phyloP scores from a whole-genome alignment of 768 basidiomycete species.

The Hydnomerulius pinastri region DNA sequence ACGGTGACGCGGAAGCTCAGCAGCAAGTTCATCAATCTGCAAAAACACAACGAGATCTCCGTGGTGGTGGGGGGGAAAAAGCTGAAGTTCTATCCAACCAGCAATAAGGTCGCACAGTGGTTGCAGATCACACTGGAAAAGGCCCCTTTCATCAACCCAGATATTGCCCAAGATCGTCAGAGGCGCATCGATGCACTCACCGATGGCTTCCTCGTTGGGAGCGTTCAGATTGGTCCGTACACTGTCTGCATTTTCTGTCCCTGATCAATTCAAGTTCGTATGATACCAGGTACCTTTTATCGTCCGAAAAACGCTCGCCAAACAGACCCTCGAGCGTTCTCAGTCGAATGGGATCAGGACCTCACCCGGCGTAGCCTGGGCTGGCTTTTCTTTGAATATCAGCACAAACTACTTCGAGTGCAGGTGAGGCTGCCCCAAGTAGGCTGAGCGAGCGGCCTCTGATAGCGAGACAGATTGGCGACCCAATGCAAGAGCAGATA shows the following conservation, averaged over 20 bases:
- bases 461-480: slow-evolving; percentile 51
- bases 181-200: slow-evolving; percentile 45
- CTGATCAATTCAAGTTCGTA: not conserved
- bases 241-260: slow-evolving; percentile 3
- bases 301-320: slow-evolving; percentile 22
- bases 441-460: not conserved
- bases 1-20: slow-evolving; percentile 36
- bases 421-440: slow-evolving; percentile 41
- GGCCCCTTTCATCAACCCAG: slow-evolving; percentile 57
- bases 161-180: slow-evolving; percentile 51
- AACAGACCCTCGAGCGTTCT: slow-evolving; percentile 53
- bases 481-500: slow-evolving; percentile 49
- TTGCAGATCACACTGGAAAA: slow-evolving; percentile 46
- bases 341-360: slow-evolving; percentile 67
- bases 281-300: slow-evolving; percentile 29
- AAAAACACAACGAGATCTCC: slow-evolving; percentile 37
- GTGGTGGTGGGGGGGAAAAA: slow-evolving; percentile 44
- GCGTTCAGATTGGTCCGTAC: slow-evolving; percentile 66
- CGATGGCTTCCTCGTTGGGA: slow-evolving; percentile 53
- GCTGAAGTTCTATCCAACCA: slow-evolving; percentile 31
- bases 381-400: slow-evolving; percentile 64
- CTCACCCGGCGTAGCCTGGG: slow-evolving; percentile 49
- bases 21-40: slow-evolving; percentile 46
- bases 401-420: slow-evolving; percentile 65
- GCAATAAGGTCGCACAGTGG: slow-evolving; percentile 4